Evolutionary conservation across 306 rosid species (phyloP).

Genomic region (Cucumis cinereus): DNA sequence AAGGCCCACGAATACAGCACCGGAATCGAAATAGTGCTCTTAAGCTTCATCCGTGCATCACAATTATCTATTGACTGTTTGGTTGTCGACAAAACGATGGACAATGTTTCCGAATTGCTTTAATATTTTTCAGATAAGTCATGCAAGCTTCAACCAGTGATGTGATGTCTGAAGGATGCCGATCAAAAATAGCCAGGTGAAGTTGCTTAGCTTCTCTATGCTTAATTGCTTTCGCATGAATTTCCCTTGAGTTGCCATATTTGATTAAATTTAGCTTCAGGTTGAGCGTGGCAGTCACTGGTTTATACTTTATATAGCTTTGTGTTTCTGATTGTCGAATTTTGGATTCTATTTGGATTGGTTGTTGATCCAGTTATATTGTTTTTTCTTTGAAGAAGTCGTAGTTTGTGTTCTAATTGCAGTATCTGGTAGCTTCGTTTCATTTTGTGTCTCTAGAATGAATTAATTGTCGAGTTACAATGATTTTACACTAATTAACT

Average conservation of each 20-base stretch:
- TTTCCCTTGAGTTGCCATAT: not conserved
- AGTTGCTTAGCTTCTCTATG: not conserved
- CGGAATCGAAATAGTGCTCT: not conserved
- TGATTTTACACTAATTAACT: not conserved
- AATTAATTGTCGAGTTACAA: not conserved
- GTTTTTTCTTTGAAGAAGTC: not conserved
- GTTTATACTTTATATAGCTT: not conserved
- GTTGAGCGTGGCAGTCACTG: not conserved
- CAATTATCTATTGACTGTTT: not conserved
- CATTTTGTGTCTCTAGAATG: not conserved
- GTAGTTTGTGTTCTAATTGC: not conserved
- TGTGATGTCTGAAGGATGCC: not conserved
- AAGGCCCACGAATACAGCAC: not conserved
- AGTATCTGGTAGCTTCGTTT: not conserved
- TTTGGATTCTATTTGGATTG: not conserved
- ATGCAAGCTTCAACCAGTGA: not conserved
- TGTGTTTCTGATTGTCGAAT: not conserved
- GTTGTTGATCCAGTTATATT: not conserved
- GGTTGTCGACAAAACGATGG: not conserved
- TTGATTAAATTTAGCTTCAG: not conserved
- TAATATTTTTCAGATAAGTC: not conserved
- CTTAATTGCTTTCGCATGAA: not conserved
- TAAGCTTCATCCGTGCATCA: not conserved
- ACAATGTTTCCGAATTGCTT: not conserved
- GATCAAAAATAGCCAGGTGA: not conserved